Base-by-base conservation (phyloP, 2,329 filamentous ascomycete genomes). In the Sporothrix pallida region DNA sequence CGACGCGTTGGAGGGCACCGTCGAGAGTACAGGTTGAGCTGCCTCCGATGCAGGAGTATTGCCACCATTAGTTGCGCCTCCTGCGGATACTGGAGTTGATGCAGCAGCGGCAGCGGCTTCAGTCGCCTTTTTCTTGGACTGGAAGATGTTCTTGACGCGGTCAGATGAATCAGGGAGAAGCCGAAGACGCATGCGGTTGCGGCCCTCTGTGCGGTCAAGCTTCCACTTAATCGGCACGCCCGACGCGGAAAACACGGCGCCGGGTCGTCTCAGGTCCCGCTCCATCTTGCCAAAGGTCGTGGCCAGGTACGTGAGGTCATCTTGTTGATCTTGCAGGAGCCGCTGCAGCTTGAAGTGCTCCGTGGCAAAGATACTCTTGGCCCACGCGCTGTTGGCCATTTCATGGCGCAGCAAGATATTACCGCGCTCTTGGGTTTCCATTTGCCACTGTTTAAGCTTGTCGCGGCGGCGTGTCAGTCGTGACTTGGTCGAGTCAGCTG, bases 261-360 rank as follows among this genome's bases (percentile, higher is more conserved):
- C 94, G 1, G 94, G 93, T 23, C 94, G 89, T 76, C 88, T 88
- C 73, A 98, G 84, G 74, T 95, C 91, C 72, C 91, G 87, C 74
- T 95, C 91, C 83, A 98, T 91, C 79, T 91, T 94, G 5, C 88
- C 87, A 80, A 96, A 94, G 0, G 91, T 88, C 0, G 92, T 90
- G 58, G 89, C 89, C 75, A 97, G 88, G 79, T 94, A 98, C 0
- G 88, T 87, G 74, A 93, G 87, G 78, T 95, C 95, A 79, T 99
- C 96, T 78, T 98, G 94, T 78, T 97, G 93, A 78, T 99, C 97
- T 81, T 99, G 96, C 72, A 94, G 83, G 17, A 93, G 87, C 75
- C 96, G 88, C 80, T 98, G 95, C 76, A 97, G 92, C 80, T 97
- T 98, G 79, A 95, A 89, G 77, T 96, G 92, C 80, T 99, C 96